A percentile compares a stretch with the other conserved stretches of the same genome.
phyloP scores from a whole-genome alignment of 1,284 basidiomycete genomes.

The Phellopilus nigrolimitatus region DNA sequence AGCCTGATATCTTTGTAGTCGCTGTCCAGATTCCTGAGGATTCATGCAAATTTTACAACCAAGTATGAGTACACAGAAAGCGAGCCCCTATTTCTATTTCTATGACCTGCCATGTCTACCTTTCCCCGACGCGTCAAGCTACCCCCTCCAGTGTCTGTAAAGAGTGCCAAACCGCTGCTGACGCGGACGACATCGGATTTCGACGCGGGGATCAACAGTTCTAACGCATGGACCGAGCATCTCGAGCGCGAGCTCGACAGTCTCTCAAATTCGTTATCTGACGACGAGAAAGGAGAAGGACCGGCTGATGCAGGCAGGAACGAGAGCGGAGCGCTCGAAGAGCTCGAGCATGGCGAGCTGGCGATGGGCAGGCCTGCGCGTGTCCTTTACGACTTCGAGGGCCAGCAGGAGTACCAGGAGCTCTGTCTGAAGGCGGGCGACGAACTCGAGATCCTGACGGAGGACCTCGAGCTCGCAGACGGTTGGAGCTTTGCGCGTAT shows the following conservation, averaged over 20 bases:
- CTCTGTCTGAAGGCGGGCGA: constrained; percentile 61
- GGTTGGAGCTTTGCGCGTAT: constrained; percentile 67
- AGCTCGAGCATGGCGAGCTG: constrained; percentile 25
- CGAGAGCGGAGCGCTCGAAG: constrained; percentile 34
- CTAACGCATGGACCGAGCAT: constrained; percentile 67
- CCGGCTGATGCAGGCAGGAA: background rate
- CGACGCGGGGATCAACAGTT: constrained; percentile 72
- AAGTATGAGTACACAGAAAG: too few relatives aligned
- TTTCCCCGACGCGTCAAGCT: constrained; percentile 17
- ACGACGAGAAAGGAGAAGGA: background rate
- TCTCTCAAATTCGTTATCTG: constrained; percentile 21
- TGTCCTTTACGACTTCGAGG: constrained; percentile 67
- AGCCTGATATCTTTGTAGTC: too few relatives aligned
- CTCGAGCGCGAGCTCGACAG: constrained; percentile 35
- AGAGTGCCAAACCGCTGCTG: constrained; percentile 31
- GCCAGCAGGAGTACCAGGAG: constrained; percentile 69
- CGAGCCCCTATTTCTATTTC: background rate
- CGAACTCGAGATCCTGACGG: constrained; percentile 56
- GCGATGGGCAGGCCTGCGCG: constrained; percentile 45
- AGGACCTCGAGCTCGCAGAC: constrained; percentile 45
- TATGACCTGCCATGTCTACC: constrained; percentile 10
- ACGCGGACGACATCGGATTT: constrained; percentile 35
- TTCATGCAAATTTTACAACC: too few relatives aligned
- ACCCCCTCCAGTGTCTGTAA: constrained; percentile 6
- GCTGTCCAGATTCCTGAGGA: too few relatives aligned